phyloP scores from a whole-genome alignment of 768 basidiomycete species.

The Panus rudis region DNA sequence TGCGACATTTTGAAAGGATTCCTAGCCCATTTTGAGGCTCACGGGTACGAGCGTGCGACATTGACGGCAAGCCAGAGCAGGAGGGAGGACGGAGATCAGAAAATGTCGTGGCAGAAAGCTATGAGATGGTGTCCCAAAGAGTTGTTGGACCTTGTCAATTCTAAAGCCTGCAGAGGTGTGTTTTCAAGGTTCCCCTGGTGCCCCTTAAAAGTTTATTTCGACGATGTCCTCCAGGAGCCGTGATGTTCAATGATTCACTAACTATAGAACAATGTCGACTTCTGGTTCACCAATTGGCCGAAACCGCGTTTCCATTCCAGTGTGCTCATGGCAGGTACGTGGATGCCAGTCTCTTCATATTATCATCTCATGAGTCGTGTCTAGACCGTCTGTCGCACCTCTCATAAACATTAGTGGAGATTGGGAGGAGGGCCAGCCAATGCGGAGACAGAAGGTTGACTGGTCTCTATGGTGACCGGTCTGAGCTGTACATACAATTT shows the following conservation, averaged over 20 bases:
- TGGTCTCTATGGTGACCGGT: no score
- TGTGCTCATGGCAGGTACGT: constrained; percentile 98
- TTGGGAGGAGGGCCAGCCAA: neutral
- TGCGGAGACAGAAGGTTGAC: no score
- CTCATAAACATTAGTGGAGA: neutral
- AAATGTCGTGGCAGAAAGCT: constrained; percentile 57
- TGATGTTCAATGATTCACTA: constrained; percentile 92
- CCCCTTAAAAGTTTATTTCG: neutral
- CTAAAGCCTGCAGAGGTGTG: constrained; percentile 94
- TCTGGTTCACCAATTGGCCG: constrained; percentile 60
- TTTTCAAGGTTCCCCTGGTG: constrained; percentile 15
- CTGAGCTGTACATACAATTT: no score
- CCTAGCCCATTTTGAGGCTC: constrained; percentile 52
- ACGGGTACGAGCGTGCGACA: constrained; percentile 21
- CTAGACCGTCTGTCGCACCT: constrained; percentile 1
- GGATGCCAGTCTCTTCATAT: no score
- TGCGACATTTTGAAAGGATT: constrained; percentile 70
- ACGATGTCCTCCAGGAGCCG: constrained; percentile 84
- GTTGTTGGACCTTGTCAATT: constrained; percentile 82
- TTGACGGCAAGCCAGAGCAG: neutral
- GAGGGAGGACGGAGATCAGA: no score
- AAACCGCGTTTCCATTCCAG: constrained; percentile 83
- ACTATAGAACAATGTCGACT: constrained; percentile 57
- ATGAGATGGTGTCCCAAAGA: constrained; percentile 78
- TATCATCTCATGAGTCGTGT: neutral